These are phyloP conservation scores for Aspergillus transmontanensis DNA, from an alignment of 2,329 filamentous ascomycete species.

Conservation along the genomic window DNA sequence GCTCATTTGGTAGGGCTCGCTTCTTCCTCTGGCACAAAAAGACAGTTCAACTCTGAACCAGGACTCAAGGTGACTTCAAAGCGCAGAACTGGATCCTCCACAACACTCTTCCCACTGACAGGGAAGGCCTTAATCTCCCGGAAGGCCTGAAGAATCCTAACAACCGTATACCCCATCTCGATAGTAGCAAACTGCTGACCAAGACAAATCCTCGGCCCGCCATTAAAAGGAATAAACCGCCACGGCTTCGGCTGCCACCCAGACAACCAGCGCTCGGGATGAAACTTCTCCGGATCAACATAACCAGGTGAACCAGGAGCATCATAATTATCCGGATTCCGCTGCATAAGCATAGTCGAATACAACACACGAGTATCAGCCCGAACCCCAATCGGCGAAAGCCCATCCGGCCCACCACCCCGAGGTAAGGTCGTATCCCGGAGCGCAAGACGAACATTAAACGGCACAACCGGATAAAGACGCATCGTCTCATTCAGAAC, in stretches of 20 bases:
- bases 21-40: conserved; percentile 38
- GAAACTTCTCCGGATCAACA: conserved; percentile 47
- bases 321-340: conserved; percentile 53
- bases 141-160: conserved; percentile 47
- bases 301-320: conserved; percentile 38
- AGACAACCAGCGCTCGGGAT: conserved; percentile 54
- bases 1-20: conserved; percentile 10
- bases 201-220: conserved; percentile 57
- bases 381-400: conserved; percentile 48
- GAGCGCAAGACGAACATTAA: conserved; percentile 74
- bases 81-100: conserved; percentile 38
- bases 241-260: conserved; percentile 55
- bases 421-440: conserved; percentile 73
- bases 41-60: conserved; percentile 41
- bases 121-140: conserved; percentile 39
- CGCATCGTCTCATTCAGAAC: conserved; percentile 77
- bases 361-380: conserved; percentile 53
- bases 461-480: conserved; percentile 76
- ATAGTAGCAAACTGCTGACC: conserved; percentile 63
- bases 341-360: conserved; percentile 56
- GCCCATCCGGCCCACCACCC: conserved; percentile 57
- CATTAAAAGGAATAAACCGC: conserved; percentile 59
- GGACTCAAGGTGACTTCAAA: conserved; percentile 45
- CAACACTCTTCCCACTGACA: conserved; percentile 31
- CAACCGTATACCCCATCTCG: conserved; percentile 57